A percentile compares a stretch with the other conserved stretches of the same genome.
Evolutionary conservation across 495 filamentous ascomycete species (phyloP).

Genomic region (Margaritispora aquatica): DNA sequence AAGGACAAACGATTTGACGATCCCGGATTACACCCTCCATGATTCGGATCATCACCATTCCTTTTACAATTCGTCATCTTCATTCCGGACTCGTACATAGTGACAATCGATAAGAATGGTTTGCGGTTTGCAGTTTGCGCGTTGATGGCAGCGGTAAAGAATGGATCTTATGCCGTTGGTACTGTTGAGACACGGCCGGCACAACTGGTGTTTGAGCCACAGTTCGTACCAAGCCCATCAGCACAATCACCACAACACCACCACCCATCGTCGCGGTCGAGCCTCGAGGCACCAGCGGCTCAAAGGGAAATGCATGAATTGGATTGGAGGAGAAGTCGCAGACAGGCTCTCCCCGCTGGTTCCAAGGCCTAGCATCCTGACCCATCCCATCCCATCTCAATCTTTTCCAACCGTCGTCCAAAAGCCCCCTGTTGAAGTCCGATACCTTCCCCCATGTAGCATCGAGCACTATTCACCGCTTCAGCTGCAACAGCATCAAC

Average conservation of each 20-base stretch:
- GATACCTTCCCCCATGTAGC: too few species aligned
- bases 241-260: too few species aligned
- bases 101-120: conserved; percentile 4
- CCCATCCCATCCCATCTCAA: too few species aligned
- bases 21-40: neutral
- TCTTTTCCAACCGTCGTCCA: too few species aligned
- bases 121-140: too few species aligned
- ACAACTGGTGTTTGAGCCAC: conserved; percentile 10
- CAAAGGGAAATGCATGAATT: conserved; percentile 5
- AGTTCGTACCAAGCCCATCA: neutral
- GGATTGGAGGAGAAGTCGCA: neutral
- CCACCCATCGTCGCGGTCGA: neutral
- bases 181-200: conserved; percentile 6
- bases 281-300: conserved; percentile 8
- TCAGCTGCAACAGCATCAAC: too few species aligned
- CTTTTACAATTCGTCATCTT: conserved; percentile 9
- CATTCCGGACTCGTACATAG: too few species aligned
- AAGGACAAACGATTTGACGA: neutral
- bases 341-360: neutral
- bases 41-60: neutral
- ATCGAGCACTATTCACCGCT: too few species aligned
- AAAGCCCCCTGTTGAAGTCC: too few species aligned
- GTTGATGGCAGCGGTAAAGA: conserved; percentile 12
- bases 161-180: neutral
- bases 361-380: neutral